These are phyloP conservation scores for Claviceps africana DNA, from an alignment of 2,329 filamentous ascomycete genomes.

Conservation along the genomic window DNA sequence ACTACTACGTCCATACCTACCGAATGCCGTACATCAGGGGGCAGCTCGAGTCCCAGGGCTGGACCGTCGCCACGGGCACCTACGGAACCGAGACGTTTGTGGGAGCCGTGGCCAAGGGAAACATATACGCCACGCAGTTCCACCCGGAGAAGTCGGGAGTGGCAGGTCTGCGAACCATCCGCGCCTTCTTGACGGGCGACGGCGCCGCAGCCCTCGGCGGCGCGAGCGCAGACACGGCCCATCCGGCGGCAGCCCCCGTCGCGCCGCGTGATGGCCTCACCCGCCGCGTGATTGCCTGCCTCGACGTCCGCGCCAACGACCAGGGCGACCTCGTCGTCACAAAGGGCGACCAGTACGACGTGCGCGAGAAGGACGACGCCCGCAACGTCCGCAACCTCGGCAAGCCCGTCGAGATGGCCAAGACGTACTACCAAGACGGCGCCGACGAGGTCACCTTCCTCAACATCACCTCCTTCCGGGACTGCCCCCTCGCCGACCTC, in stretches of 20 bases:
- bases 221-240: not conserved
- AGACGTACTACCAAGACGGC: constrained; percentile 87
- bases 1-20: constrained; percentile 98
- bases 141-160: constrained; percentile 95
- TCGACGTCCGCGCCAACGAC: constrained; percentile 92
- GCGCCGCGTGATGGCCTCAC: constrained; percentile 56
- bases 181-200: constrained; percentile 70
- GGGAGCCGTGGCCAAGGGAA: constrained; percentile 73
- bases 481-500: constrained; percentile 79
- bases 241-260: constrained; percentile 6
- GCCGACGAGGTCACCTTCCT: constrained; percentile 95
- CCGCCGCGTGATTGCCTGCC: constrained; percentile 84
- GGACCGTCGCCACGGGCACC: constrained; percentile 78
- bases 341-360: constrained; percentile 97
- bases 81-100: constrained; percentile 87
- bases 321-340: constrained; percentile 91
- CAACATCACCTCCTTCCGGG: constrained; percentile 96
- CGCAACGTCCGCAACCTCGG: constrained; percentile 75
- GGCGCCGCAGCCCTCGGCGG: constrained; percentile 36
- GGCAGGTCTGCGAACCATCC: constrained; percentile 70
- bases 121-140: constrained; percentile 86
- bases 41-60: constrained; percentile 66
- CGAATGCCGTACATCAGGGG: constrained; percentile 63
- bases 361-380: constrained; percentile 65
- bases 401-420: constrained; percentile 91